phyloP scores from a whole-genome alignment of 2,329 filamentous ascomycete species.

The Colletotrichum sojae region DNA sequence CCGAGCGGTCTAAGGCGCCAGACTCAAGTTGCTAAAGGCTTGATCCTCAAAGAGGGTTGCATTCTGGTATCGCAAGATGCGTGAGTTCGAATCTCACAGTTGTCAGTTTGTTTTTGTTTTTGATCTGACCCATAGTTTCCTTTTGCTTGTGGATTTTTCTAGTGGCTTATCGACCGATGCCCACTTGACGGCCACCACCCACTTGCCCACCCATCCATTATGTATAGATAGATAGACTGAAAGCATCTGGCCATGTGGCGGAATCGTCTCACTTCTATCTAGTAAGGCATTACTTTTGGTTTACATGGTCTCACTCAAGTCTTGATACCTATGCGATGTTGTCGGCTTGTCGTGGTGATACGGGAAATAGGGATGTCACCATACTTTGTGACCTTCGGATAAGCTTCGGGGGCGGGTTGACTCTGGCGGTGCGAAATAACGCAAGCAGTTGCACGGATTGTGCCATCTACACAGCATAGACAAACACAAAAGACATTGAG shows the following conservation, averaged over 20 bases:
- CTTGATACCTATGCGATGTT: too few species aligned
- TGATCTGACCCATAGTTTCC: background rate
- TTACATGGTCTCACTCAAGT: too few species aligned
- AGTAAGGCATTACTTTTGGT: background rate
- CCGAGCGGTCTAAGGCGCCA: conserved; percentile 42
- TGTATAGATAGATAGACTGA: background rate
- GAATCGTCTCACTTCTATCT: background rate
- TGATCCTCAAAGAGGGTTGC: conserved; percentile 5
- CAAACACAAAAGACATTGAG: background rate
- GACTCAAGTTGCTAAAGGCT: conserved; percentile 32
- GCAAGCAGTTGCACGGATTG: conserved; percentile 27
- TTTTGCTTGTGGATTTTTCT: background rate
- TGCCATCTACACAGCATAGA: conserved; percentile 18
- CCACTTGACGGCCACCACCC: too few species aligned
- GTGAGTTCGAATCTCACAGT: conserved; percentile 42
- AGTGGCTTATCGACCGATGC: too few species aligned
- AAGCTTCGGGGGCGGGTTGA: conserved; percentile 33
- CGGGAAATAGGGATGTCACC: background rate
- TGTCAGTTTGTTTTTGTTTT: conserved; percentile 11
- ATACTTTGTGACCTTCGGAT: conserved; percentile 11
- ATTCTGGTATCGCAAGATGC: conserved; percentile 41
- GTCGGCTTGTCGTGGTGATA: background rate
- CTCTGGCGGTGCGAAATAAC: conserved; percentile 22
- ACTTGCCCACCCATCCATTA: too few species aligned
- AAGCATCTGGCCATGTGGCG: background rate